Evolutionary conservation across 2,329 filamentous ascomycete genomes (phyloP).

Genomic region (Fusarium odoratissimum): DNA sequence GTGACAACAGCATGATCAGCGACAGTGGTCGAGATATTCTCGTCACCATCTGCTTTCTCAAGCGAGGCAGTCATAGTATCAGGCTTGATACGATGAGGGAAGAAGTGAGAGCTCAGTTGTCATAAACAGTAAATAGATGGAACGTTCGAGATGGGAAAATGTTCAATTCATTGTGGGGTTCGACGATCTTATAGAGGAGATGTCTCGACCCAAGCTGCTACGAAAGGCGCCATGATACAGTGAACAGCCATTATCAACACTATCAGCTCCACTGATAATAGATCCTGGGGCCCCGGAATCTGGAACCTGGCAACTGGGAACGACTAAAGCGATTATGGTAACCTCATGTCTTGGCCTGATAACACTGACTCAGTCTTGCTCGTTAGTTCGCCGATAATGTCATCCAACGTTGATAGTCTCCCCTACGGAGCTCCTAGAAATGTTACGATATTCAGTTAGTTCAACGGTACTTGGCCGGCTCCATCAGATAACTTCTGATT

Average conservation of each 20-base stretch:
- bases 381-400: not conserved
- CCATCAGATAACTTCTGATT: not conserved
- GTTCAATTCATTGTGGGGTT: not conserved
- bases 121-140: accelerated
- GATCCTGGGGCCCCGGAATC: not conserved
- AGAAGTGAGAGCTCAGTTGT: accelerated
- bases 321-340: not conserved
- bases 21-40: not conserved
- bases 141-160: not conserved
- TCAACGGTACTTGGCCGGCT: not conserved
- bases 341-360: not conserved
- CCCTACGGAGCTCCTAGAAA: not conserved
- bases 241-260: not conserved
- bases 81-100: not conserved
- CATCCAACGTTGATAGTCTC: no score
- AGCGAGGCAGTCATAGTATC: not conserved
- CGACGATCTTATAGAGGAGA: not conserved
- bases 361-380: not conserved
- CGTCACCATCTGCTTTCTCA: not conserved
- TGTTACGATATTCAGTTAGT: not conserved
- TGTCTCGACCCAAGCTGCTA: not conserved
- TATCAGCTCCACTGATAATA: not conserved
- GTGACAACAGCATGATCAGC: not conserved
- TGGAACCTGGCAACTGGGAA: not conserved
- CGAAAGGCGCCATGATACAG: not conserved